Evolutionary conservation across 1,284 basidiomycete genomes (phyloP).

Genomic region (Anthracocystis panici-leucophaei): DNA sequence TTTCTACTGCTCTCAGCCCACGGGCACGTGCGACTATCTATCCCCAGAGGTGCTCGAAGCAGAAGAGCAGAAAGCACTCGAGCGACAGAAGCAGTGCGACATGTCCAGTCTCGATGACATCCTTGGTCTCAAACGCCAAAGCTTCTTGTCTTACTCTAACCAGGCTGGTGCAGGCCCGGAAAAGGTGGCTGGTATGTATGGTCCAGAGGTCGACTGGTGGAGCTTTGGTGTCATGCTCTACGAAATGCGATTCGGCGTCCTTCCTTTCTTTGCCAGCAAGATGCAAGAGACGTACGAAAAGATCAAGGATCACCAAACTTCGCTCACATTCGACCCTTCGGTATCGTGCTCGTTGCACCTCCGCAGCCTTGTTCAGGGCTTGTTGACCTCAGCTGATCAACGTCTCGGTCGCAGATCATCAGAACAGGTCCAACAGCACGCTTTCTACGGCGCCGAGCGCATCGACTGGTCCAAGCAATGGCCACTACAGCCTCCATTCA

Average conservation of each 20-base stretch:
- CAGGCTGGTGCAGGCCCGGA: constrained; percentile 6
- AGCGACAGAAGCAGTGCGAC: constrained; percentile 33
- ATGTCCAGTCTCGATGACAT: constrained; percentile 36
- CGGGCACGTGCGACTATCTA: constrained; percentile 68
- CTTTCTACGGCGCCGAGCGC: constrained; percentile 37
- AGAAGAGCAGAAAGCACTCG: constrained; percentile 57
- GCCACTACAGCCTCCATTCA: constrained; percentile 56
- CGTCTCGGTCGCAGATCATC: constrained; percentile 56
- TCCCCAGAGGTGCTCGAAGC: constrained; percentile 67
- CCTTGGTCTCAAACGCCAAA: constrained; percentile 20
- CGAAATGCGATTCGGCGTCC: constrained; percentile 64
- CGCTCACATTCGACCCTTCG: constrained; percentile 38
- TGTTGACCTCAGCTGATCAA: constrained; percentile 36
- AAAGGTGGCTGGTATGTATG: constrained; percentile 57
- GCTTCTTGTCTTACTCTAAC: background rate
- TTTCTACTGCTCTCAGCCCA: constrained; percentile 62
- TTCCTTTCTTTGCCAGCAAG: constrained; percentile 65
- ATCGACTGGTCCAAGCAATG: constrained; percentile 60
- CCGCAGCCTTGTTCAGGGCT: constrained; percentile 37
- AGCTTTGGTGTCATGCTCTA: constrained; percentile 67
- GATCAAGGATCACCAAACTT: constrained; percentile 59
- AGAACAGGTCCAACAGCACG: constrained; percentile 53
- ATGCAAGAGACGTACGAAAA: constrained; percentile 64
- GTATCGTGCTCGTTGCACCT: constrained; percentile 45
- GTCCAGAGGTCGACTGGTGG: constrained; percentile 69